Evolutionary conservation across 768 basidiomycete genomes (phyloP).

Genomic region (Polyporus arcularius): DNA sequence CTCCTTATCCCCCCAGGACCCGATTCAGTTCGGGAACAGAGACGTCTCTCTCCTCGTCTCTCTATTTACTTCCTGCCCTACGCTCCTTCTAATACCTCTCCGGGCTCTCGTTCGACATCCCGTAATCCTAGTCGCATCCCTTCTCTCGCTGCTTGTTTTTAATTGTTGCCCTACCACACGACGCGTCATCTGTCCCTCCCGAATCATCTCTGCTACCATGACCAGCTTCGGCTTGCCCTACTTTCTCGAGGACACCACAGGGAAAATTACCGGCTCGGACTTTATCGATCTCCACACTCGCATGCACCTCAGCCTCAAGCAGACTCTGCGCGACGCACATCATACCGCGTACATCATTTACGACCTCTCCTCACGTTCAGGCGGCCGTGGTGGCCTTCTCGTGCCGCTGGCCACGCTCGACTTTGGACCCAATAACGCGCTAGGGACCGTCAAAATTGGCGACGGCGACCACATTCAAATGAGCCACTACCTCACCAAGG

Average conservation of each 20-base stretch:
- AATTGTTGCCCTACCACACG: neutral
- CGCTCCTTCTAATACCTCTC: neutral
- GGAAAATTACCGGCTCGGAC: constrained; percentile 51
- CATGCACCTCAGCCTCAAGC: constrained; percentile 49
- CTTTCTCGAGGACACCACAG: constrained; percentile 67
- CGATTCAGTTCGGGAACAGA: neutral
- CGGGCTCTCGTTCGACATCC: neutral
- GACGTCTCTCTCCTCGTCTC: neutral
- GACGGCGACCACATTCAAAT: constrained; percentile 43
- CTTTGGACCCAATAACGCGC: constrained; percentile 46
- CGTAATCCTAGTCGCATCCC: no score
- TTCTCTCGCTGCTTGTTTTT: neutral
- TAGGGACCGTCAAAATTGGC: constrained; percentile 54
- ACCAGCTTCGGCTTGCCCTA: constrained; percentile 54
- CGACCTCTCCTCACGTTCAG: constrained; percentile 36
- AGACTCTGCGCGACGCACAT: constrained; percentile 44
- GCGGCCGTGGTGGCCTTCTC: constrained; percentile 24
- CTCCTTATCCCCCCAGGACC: neutral
- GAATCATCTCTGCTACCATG: constrained; percentile 13
- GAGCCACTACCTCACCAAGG: constrained; percentile 52
- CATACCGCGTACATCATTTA: constrained; percentile 56
- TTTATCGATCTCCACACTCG: constrained; percentile 68
- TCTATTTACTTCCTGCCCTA: neutral
- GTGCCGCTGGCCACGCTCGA: constrained; percentile 49
- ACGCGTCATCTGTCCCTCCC: neutral